A percentile compares a stretch with the other conserved stretches of the same genome.
Evolutionary conservation across 164 flowering plant genomes (phyloP).

Genomic region (Vitis rotundifolia): DNA sequence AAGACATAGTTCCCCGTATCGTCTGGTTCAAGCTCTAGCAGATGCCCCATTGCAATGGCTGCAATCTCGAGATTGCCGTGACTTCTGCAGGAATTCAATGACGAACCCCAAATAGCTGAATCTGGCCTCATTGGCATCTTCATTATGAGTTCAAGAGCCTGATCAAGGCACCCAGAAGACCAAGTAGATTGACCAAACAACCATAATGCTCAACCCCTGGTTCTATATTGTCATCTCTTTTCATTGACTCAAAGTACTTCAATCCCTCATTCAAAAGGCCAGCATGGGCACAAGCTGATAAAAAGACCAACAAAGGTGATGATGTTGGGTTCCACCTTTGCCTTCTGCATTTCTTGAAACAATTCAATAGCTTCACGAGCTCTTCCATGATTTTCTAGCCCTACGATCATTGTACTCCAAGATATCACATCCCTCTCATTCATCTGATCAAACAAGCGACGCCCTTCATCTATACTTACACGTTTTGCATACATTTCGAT

Average conservation of each 20-base stretch:
- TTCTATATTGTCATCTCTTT: slow-evolving; percentile 29
- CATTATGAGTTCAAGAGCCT: slow-evolving; percentile 33
- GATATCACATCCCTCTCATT: slow-evolving; percentile 42
- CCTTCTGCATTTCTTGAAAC: slow-evolving; percentile 42
- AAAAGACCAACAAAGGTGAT: slow-evolving; percentile 48
- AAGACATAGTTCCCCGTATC: slow-evolving; percentile 51
- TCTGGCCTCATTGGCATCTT: slow-evolving; percentile 57
- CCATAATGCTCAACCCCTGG: slow-evolving; percentile 54
- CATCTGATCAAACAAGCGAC: slow-evolving; percentile 39
- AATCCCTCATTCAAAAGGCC: slow-evolving; percentile 45
- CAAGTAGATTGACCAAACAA: slow-evolving; percentile 50
- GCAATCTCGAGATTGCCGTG: slow-evolving; percentile 47
- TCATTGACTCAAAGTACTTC: slow-evolving; percentile 39
- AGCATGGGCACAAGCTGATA: slow-evolving; percentile 58
- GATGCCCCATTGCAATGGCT: slow-evolving; percentile 44
- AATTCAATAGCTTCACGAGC: slow-evolving; percentile 42
- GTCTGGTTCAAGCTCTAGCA: slow-evolving; percentile 51
- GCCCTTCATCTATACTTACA: slow-evolving; percentile 41
- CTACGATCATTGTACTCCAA: slow-evolving; percentile 59
- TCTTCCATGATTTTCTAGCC: slow-evolving; percentile 55
- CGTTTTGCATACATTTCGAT: slow-evolving; percentile 77
- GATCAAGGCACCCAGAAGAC: slow-evolving; percentile 42
- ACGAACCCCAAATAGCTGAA: slow-evolving; percentile 55
- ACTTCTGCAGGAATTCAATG: slow-evolving; percentile 45
- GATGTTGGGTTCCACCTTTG: slow-evolving; percentile 41